These are phyloP conservation scores for Phenoliferia sp. DNA, from an alignment of 1,284 basidiomycete genomes.

Conservation along the genomic window DNA sequence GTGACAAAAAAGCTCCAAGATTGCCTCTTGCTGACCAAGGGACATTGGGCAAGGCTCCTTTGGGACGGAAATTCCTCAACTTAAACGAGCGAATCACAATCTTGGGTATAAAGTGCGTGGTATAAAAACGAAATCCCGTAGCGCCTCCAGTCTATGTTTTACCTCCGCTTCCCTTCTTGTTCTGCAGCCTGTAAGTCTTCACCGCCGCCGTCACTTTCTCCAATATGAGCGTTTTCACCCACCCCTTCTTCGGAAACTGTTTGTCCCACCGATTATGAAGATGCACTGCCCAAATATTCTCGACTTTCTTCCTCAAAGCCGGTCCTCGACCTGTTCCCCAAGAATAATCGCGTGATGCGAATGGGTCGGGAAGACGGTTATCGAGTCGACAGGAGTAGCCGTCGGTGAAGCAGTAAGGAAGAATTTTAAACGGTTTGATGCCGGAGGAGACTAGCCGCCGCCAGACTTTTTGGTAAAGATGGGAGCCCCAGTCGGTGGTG, in stretches of 20 bases:
- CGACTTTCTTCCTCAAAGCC: slow-evolving; percentile 61
- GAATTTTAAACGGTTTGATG: slow-evolving; percentile 76
- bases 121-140: too few species aligned
- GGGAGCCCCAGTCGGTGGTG: slow-evolving; percentile 85
- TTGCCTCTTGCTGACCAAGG: too few species aligned
- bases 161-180: not conserved
- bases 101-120: too few species aligned
- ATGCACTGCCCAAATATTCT: slow-evolving; percentile 75
- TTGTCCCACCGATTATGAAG: slow-evolving; percentile 91
- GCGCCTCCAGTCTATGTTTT: too few species aligned
- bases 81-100: too few species aligned
- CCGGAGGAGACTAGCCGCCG: slow-evolving; percentile 66
- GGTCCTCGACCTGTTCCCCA: slow-evolving; percentile 54
- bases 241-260: slow-evolving; percentile 72
- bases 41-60: too few species aligned
- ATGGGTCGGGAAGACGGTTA: slow-evolving; percentile 85
- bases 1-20: too few species aligned
- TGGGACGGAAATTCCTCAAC: too few species aligned
- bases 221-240: slow-evolving; percentile 25
- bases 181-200: not conserved
- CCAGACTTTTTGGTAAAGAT: slow-evolving; percentile 81
- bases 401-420: slow-evolving; percentile 90
- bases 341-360: slow-evolving; percentile 52
- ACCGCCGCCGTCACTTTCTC: slow-evolving; percentile 8
- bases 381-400: slow-evolving; percentile 81